Evolutionary conservation across 2,329 filamentous ascomycete species (phyloP), one percentile per base, ranked within the genome.

Genomic region (Hymenoscyphus occultus): DNA sequence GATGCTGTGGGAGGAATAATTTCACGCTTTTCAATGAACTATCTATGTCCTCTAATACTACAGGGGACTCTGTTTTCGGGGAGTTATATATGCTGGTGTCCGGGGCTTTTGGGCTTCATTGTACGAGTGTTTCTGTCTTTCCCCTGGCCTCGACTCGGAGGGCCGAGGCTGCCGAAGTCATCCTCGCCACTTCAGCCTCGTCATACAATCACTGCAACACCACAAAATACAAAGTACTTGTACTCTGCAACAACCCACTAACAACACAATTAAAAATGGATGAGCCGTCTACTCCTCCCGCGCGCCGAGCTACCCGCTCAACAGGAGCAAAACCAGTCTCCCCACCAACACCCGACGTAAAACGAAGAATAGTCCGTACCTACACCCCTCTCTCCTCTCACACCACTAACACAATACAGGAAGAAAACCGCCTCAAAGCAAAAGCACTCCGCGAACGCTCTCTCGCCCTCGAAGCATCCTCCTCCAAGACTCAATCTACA

Each of bases 371-470:
- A 65, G 85, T 86, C 73, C 73, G 83, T 73, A 5, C n/a, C n/a
- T n/a, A n/a, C 12, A 14, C 14, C 45, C 58, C 31, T 58, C 51
- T 42, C 16, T 35, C 59, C 19, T 28, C 31, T 31, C 32, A 35
- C 13, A 5, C 12, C 60, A 35, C 22, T 69, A 48, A 68, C 62
- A 59, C 5, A 9, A 16, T 65, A 13, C 32, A 95, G 91, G 94
- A 97, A 86, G 88, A 94, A 76, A 93, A 89, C 72, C 87, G 94
- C 22, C 84, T 97, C 39, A 91, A 88, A 78, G 92, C 95, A 63
- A 98, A 97, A 83, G 93, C 93, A 2, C 82, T 93, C 19, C 90
- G 91, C 65, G 86, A 91, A 70, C 88, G 90, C 73, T 84, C 85
- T 65, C 87, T 93, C 73, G 87, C 89, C 40, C 86, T 89, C 65